Conservation (phyloP, 805 yeast species). For the Barnettozyma siamensis region DNA sequence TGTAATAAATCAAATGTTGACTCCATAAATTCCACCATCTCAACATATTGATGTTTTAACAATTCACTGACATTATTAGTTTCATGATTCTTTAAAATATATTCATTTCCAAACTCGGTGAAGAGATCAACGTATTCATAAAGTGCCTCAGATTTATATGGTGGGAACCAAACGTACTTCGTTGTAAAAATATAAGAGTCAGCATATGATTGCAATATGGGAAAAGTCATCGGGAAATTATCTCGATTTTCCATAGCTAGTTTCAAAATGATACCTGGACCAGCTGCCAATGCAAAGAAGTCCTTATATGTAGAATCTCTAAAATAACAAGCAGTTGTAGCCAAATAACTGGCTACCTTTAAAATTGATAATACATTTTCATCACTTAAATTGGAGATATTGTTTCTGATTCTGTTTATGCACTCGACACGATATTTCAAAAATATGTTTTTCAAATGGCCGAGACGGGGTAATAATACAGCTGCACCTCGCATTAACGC, state of each 20-base stretch:
- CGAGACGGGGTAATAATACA: slow-evolving; percentile 3
- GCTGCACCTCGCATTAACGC: slow-evolving; percentile 15
- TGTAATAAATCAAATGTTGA: slow-evolving; percentile 8
- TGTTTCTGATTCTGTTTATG: slow-evolving; percentile 9
- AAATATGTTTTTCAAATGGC: slow-evolving; percentile 8
- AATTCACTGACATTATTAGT: slow-evolving; percentile 5
- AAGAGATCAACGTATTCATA: slow-evolving; percentile 16
- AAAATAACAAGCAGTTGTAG: slow-evolving; percentile 11
- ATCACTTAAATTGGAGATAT: slow-evolving; percentile 13
- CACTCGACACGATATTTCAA: slow-evolving; percentile 13
- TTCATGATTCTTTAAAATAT: slow-evolving; percentile 1
- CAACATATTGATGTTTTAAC: slow-evolving; percentile 4
- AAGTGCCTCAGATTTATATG: slow-evolving; percentile 14
- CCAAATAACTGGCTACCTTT: slow-evolving; percentile 7
- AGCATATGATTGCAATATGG: slow-evolving; percentile 11
- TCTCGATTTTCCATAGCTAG: slow-evolving; percentile 14
- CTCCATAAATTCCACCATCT: slow-evolving; percentile 9
- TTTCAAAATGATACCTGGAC: slow-evolving; percentile 17
- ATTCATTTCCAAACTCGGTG: slow-evolving; percentile 15
- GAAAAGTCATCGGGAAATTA: slow-evolving; percentile 11
- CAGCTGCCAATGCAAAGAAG: slow-evolving; percentile 15
- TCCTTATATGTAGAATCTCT: slow-evolving; percentile 10
- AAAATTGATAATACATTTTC: slow-evolving; percentile 11
- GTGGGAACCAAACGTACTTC: slow-evolving; percentile 17
- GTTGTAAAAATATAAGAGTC: slow-evolving; percentile 18